Evolutionary conservation across 164 flowering plant genomes (phyloP).

Genomic region (Chimonanthus praecox): DNA sequence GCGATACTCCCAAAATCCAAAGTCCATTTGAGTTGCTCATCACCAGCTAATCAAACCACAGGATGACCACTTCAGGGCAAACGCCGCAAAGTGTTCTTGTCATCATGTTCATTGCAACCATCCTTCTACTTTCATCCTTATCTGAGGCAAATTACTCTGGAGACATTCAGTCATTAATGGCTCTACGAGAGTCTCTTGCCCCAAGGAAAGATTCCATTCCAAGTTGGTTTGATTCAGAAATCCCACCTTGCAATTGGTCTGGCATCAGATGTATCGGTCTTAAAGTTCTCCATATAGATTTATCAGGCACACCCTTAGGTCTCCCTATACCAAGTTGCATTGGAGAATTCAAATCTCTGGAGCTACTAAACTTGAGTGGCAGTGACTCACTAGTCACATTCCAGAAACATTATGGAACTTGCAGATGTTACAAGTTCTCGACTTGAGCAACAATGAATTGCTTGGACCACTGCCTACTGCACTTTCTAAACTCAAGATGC

Average conservation of each 20-base stretch:
- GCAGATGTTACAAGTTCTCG: conserved; percentile 35
- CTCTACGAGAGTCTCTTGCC: conserved; percentile 28
- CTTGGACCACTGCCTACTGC: conserved; percentile 34
- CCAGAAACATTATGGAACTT: conserved; percentile 36
- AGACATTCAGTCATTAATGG: conserved; percentile 20
- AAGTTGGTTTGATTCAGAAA: conserved; percentile 37
- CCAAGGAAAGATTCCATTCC: conserved; percentile 22
- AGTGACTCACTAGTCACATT: conserved; percentile 41
- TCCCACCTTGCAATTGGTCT: conserved; percentile 53
- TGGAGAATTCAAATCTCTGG: conserved; percentile 36
- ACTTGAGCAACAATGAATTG: conserved; percentile 41
- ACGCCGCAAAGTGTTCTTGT: background rate
- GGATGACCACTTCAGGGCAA: conserved; percentile 3
- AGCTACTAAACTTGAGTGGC: conserved; percentile 42
- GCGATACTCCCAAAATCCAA: conserved; percentile 2
- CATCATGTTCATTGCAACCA: background rate
- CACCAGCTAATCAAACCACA: background rate
- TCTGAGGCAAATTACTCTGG: conserved; percentile 12
- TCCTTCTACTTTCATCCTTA: conserved; percentile 11
- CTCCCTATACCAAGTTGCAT: conserved; percentile 40
- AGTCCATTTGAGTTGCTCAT: background rate
- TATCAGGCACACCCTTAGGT: conserved; percentile 29
- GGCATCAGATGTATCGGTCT: conserved; percentile 42
- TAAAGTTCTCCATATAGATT: conserved; percentile 30
- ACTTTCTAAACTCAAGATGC: conserved; percentile 32